These are phyloP conservation scores for Botrytis galanthina DNA, from an alignment of 2,329 filamentous ascomycete genomes.

Conservation along the genomic window DNA sequence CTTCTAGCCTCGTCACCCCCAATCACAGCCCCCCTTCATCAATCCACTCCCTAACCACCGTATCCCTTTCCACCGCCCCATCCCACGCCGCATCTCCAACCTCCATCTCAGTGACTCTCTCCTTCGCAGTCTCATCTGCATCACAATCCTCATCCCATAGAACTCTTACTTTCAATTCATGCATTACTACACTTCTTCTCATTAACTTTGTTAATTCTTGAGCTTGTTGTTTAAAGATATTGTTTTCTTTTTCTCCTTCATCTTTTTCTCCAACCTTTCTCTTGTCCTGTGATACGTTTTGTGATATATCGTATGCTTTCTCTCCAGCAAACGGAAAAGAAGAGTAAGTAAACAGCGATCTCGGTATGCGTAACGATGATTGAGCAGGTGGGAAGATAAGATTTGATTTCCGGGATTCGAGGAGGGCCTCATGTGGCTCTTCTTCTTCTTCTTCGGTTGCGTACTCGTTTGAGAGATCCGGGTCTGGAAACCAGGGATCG, in stretches of 20 bases:
- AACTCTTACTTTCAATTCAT: conserved; percentile 24
- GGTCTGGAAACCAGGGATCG: background rate
- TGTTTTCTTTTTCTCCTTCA: background rate
- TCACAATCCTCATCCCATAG: conserved; percentile 11
- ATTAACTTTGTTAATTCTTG: conserved; percentile 30
- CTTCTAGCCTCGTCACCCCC: too few relatives aligned
- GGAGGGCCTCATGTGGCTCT: conserved; percentile 1
- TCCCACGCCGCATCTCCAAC: conserved; percentile 38
- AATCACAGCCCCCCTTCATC: background rate
- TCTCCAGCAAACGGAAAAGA: background rate
- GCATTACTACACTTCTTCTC: conserved; percentile 31
- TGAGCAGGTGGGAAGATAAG: conserved; percentile 33
- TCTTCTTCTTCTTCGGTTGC: background rate
- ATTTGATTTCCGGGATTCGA: conserved; percentile 23
- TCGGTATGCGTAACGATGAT: conserved; percentile 31
- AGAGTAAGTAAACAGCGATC: conserved; percentile 28
- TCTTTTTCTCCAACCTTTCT: background rate
- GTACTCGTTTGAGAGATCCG: background rate
- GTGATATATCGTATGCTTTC: background rate
- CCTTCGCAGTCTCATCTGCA: conserved; percentile 26
- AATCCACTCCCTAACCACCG: conserved; percentile 17
- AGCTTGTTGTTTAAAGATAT: conserved; percentile 26
- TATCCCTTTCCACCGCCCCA: conserved; percentile 17
- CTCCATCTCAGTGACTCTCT: conserved; percentile 35
- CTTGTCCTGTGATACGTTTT: background rate